Base-by-base conservation (phyloP, 2,329 filamentous ascomycete genomes). In the Fusarium continuum region DNA sequence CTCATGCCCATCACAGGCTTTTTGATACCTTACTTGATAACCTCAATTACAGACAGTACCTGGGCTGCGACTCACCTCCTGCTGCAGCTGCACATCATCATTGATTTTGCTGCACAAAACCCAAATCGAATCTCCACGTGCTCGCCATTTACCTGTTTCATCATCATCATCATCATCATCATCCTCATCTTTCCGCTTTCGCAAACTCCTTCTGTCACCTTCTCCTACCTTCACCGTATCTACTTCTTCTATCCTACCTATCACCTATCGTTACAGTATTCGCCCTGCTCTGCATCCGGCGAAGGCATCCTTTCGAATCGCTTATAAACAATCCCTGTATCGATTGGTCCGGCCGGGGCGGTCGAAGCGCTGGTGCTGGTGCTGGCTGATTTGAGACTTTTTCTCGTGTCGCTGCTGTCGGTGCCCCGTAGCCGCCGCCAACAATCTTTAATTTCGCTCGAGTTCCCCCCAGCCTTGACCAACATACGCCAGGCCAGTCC, bases 371-470 rank as follows among this genome's bases (percentile, higher is more conserved):
- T 49, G 43, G 46, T 44, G 39, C 47, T 54, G 47, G 51, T n/a
- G n/a, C n/a, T n/a, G n/a, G n/a, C n/a, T n/a, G n/a, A n/a, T 48
- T 60, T 45, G 54, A 55, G 51, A 49, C 44, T 64, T 54, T 65
- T 61, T 17, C 56, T 61, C 32, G 55, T 61, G 55, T 61, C 45
- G 55, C 45, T 60, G 29, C 34, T 56, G 35, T 41, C n/a, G n/a
- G n/a, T 56, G 57, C 61, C 50, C 59, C 52, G 48, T 61, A 66
- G 54, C 51, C 64, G 54, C 51, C 64, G 50, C 65, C 64, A 67
- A 61, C 61, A 56, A 67, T 69, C 62, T 70, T 69, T 69, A 69
- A 69, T 69, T 65, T 69, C 67, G 67, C 62, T 63, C 61, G 55
- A 57, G 48, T 49, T 52, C 64, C 66, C 67, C 67, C 63, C 56